Base-by-base conservation (phyloP, 257 asterid genomes). In the Scutellaria minor region DNA sequence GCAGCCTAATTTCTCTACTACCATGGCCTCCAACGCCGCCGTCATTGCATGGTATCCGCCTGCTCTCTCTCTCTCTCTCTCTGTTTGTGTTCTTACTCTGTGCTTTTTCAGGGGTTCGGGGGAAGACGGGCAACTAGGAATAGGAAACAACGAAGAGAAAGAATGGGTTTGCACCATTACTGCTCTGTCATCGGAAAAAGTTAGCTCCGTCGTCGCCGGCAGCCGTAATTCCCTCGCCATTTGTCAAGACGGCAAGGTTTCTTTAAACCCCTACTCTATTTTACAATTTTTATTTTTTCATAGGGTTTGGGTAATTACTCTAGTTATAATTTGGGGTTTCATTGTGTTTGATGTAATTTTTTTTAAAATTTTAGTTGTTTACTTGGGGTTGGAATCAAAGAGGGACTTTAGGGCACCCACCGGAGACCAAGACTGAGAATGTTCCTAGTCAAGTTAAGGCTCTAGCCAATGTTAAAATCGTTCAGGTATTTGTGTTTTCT, bases 331-430 rank as follows among this genome's bases (percentile, higher is more conserved):
- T 31, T 55, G 50, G 44, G 61, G 35, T 58, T 64, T 6, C 61
- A 3, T 24, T 56, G 64, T 64, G 46, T 46, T 62, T 75, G 71
- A 60, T 77, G 20, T 20, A 14, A 4, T 2, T 52, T 45, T 1
- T 15, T 64, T 7, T 59, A n/a, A 70, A 48, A 40, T 31, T 80
- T 58, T 83, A 95, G 99, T 70, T 95, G 74, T 92, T 95, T 81
- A 91, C 99, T 3, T 95, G 99, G 99, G 99, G 99, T 35, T 95
- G 99, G 99, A 95, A 95, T 64, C 99, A 95, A 71, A 88, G 99
- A 82, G 99, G 94, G 72, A 95, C 99, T 18, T 76, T 95, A 78
- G 99, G 99, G 65, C 99, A 95, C 47, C 95, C 96, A 10, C 89
- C 95, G 11, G 96, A 84, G 78, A 84, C 94, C 62, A 95, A 95